These are phyloP conservation scores for Aspergillus egyptiacus DNA, from an alignment of 495 filamentous ascomycete genomes.

Conservation along the genomic window DNA sequence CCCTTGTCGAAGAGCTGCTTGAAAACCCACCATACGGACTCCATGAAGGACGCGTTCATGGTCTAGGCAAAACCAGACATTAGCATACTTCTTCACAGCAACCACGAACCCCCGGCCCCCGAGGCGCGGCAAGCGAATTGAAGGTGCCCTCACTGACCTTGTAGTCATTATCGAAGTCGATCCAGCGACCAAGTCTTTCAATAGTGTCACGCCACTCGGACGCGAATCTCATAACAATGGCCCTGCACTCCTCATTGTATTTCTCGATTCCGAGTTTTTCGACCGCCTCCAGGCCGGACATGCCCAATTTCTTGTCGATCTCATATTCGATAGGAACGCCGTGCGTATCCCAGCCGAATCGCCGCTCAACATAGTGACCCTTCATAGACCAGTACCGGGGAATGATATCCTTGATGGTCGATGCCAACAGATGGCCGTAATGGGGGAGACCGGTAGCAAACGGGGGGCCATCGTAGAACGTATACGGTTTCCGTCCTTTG, in stretches of 20 bases:
- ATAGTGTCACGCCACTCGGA: conserved; percentile 87
- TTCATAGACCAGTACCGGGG: conserved; percentile 98
- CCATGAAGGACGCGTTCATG: conserved; percentile 94
- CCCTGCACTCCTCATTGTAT: conserved; percentile 89
- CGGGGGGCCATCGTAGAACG: conserved; percentile 54
- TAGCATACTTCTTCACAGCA: background rate
- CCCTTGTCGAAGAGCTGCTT: conserved; percentile 87
- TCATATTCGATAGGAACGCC: conserved; percentile 95
- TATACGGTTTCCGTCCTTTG: conserved; percentile 67
- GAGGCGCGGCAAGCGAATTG: background rate
- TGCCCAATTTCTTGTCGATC: conserved; percentile 94
- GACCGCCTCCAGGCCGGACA: conserved; percentile 84
- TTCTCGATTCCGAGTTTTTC: conserved; percentile 78
- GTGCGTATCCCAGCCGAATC: conserved; percentile 87
- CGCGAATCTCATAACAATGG: conserved; percentile 92
- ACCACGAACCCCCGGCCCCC: background rate
- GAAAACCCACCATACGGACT: conserved; percentile 95
- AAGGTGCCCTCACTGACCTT: conserved; percentile 50
- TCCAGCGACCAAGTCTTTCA: conserved; percentile 89
- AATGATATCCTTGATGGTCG: conserved; percentile 97
- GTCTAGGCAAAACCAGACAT: conserved; percentile 44
- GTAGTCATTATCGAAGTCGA: conserved; percentile 98
- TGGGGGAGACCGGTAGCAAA: conserved; percentile 77
- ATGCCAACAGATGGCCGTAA: conserved; percentile 92
- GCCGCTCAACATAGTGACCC: conserved; percentile 71